Conservation (phyloP, 192 early-diverging fungal genomes). For the Umbelopsis sp. region DNA sequence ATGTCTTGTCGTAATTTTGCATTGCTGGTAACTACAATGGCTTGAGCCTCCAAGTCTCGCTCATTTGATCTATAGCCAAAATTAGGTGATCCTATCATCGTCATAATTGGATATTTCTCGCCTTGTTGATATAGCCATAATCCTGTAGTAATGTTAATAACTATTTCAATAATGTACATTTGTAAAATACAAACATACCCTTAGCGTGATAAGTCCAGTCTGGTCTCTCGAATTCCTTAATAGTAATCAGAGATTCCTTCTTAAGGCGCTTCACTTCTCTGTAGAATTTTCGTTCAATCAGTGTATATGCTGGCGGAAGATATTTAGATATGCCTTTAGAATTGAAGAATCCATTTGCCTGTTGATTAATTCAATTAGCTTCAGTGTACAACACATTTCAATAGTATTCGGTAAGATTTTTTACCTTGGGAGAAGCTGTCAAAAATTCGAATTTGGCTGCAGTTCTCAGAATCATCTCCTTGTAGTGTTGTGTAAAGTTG, state of each 20-base stretch:
- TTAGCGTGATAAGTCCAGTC: constrained; percentile 98
- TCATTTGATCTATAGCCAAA: constrained; percentile 90
- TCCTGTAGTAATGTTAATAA: constrained; percentile 45
- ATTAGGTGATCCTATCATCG: constrained; percentile 92
- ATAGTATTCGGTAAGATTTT: neutral
- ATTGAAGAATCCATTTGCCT: constrained; percentile 93
- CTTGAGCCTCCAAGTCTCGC: constrained; percentile 90
- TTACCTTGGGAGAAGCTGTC: constrained; percentile 85
- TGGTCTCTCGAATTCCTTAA: constrained; percentile 76
- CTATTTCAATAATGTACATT: neutral
- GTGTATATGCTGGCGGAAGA: constrained; percentile 90
- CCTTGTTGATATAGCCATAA: constrained; percentile 72
- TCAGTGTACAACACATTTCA: neutral
- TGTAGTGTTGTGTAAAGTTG: constrained; percentile 80
- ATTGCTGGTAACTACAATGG: constrained; percentile 74
- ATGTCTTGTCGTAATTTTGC: constrained; percentile 53
- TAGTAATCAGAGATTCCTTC: constrained; percentile 55
- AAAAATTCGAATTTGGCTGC: constrained; percentile 70
- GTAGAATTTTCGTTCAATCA: constrained; percentile 77
- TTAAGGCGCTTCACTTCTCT: constrained; percentile 44
- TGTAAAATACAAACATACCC: constrained; percentile 51
- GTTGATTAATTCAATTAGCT: neutral
- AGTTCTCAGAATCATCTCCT: constrained; percentile 61
- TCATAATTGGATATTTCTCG: constrained; percentile 63
- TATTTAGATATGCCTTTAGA: constrained; percentile 84